Base-by-base conservation (phyloP, 164 flowering plant species). In the Paratinospora sagittata region DNA sequence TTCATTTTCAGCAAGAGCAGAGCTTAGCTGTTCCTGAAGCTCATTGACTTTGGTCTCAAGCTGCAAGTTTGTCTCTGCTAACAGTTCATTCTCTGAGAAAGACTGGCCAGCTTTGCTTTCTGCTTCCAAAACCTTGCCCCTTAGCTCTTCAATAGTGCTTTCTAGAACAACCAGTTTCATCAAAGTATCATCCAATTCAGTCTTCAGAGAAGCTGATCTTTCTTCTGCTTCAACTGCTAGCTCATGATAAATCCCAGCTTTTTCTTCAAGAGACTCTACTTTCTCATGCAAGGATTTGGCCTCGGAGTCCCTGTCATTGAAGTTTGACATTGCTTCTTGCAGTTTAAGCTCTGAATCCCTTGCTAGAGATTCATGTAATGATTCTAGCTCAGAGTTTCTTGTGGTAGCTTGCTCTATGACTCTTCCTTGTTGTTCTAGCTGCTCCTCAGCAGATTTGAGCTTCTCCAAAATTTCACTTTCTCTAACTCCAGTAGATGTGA, bases 31-130 rank as follows among this genome's bases (percentile, higher is more conserved):
- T 58, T 86, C 86, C 77, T 92, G 82, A 74, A 88, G 89, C 75
- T 92, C 96, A 67, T 80, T 75, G 26, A 89, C 71, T 82, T 84
- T 87, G 74, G 43, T 77, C 75, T 85, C 84, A 57, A 93, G 90
- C 76, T 87, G 89, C 34, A 68, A 62, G 68, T 88, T 93, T 47
- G 95, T 88, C 76, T 86, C 89, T 45, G 81, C 83, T 67, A 92
- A 82, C 66, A 85, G 58, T 71, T 84, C 86, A 66, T 84, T 88
- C 71, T 90, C 97, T n/a, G 94, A 85, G 33, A 57, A 65, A 27
- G 85, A 83, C 78, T 84, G 85, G 8, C 82, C 79, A 75, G 80
- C 80, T 78, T 78, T 87, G n/a, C 72, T 75, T 82, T 89, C 90
- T 34, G 83, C 84, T 83, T 85, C 90, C 57, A 43, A 55, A 17